Percentiles rank a stretch among this genome's conserved stretches.
Evolutionary conservation across 257 asterid species (phyloP).

Genomic region (Solanum stenotomum): DNA sequence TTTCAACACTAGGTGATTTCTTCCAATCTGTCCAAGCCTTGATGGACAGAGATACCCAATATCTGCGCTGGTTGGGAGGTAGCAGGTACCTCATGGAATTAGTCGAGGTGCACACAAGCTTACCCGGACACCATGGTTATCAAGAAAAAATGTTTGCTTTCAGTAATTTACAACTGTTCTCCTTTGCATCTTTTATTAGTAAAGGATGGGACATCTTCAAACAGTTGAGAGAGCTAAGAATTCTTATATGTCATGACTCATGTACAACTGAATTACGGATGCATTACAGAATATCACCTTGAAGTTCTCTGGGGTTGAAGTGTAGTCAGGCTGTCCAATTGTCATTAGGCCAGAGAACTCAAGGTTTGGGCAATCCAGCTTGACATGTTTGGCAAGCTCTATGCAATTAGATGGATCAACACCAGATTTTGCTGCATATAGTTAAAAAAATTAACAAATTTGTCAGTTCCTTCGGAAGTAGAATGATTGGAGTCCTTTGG

Average conservation of each 20-base stretch:
- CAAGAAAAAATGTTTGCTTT: neutral
- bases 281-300: constrained; percentile 33
- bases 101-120: neutral
- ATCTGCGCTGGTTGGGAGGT: neutral
- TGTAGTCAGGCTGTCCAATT: constrained; percentile 83
- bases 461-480: neutral
- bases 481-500: neutral
- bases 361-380: constrained; percentile 56
- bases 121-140: neutral
- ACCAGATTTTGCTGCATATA: constrained; percentile 78
- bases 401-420: constrained; percentile 59
- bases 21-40: neutral
- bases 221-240: neutral
- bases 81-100: neutral
- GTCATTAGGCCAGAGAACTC: constrained; percentile 90
- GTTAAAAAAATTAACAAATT: neutral
- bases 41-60: neutral
- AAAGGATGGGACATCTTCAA: neutral
- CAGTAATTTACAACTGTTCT: neutral
- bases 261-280: neutral
- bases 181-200: neutral
- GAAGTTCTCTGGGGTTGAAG: constrained; percentile 83
- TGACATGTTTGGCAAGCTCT: constrained; percentile 66
- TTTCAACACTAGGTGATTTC: neutral
- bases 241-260: neutral